A percentile compares a stretch with the other conserved stretches of the same genome.
These are phyloP conservation scores for Zopfia rhizophila DNA, from an alignment of 2,329 filamentous ascomycete genomes.

Conservation along the genomic window DNA sequence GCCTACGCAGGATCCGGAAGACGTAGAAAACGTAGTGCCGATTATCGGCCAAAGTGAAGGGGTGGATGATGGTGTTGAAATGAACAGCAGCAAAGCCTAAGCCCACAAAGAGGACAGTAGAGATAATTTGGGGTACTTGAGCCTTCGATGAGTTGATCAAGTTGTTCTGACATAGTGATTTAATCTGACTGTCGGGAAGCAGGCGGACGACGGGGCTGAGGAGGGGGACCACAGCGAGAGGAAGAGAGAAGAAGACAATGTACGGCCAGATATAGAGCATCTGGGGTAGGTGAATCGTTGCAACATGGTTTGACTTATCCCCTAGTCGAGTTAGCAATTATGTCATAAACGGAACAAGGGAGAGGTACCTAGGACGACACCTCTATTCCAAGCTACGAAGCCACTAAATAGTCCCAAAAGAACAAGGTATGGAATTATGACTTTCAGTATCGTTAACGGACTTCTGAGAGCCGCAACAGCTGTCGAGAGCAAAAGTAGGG, in stretches of 20 bases:
- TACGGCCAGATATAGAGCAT: slow-evolving; percentile 97
- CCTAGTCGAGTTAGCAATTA: slow-evolving; percentile 60
- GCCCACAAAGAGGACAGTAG: slow-evolving; percentile 44
- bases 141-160: slow-evolving; percentile 13
- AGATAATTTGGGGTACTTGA: slow-evolving; percentile 33
- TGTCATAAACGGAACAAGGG: neutral
- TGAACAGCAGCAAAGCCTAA: slow-evolving; percentile 66
- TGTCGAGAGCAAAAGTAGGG: slow-evolving; percentile 66
- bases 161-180: slow-evolving; percentile 13
- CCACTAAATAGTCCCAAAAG: slow-evolving; percentile 74
- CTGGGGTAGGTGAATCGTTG: slow-evolving; percentile 87
- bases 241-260: slow-evolving; percentile 87
- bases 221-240: slow-evolving; percentile 72
- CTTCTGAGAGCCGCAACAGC: slow-evolving; percentile 64
- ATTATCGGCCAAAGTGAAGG: slow-evolving; percentile 96
- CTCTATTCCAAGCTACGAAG: slow-evolving; percentile 88
- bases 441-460: slow-evolving; percentile 51
- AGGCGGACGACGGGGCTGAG: slow-evolving; percentile 48
- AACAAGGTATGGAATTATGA: slow-evolving; percentile 64
- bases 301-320: slow-evolving; percentile 93
- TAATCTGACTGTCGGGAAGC: slow-evolving; percentile 26
- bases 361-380: slow-evolving; percentile 82
- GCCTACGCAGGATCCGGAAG: slow-evolving; percentile 81
- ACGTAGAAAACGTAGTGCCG: slow-evolving; percentile 97
- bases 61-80: slow-evolving; percentile 93